A percentile compares a stretch with the other conserved stretches of the same genome.
Evolutionary conservation across 225 moss, liverwort and hornwort species (phyloP).

Genomic region (Polytrichum commune): DNA sequence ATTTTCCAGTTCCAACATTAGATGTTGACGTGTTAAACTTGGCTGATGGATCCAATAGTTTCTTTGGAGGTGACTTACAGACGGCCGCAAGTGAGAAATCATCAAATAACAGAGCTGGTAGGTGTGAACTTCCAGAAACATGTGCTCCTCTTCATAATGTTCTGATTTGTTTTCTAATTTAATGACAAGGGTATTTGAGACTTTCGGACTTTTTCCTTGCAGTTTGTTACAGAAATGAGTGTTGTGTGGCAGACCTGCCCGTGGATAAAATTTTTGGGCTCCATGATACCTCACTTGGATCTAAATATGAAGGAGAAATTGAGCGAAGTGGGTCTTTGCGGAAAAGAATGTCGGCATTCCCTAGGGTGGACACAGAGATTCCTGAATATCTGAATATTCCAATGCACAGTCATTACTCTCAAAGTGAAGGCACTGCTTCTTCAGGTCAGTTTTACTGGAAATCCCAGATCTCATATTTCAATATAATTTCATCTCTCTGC

Average conservation of each 20-base stretch:
- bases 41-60: neutral
- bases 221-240: neutral
- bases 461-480: too few species aligned
- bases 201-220: too few species aligned
- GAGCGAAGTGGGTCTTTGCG: conserved; percentile 37
- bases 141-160: too few species aligned
- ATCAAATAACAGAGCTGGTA: conserved; percentile 10
- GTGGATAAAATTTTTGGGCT: conserved; percentile 46
- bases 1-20: conserved; percentile 3
- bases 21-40: conserved; percentile 22
- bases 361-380: conserved; percentile 48
- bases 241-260: conserved; percentile 34
- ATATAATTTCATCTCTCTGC: too few species aligned
- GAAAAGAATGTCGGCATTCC: conserved; percentile 57
- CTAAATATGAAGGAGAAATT: conserved; percentile 9
- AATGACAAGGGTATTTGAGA: too few species aligned
- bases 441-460: conserved; percentile 6
- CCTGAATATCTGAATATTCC: conserved; percentile 35
- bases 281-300: conserved; percentile 20
- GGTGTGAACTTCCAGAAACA: neutral
- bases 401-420: conserved; percentile 41
- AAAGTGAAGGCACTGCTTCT: conserved; percentile 10
- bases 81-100: neutral
- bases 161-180: too few species aligned
- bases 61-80: conserved; percentile 2